Conservation (phyloP, 1,139 yeast species). For the Yamadazyma buinensis region DNA sequence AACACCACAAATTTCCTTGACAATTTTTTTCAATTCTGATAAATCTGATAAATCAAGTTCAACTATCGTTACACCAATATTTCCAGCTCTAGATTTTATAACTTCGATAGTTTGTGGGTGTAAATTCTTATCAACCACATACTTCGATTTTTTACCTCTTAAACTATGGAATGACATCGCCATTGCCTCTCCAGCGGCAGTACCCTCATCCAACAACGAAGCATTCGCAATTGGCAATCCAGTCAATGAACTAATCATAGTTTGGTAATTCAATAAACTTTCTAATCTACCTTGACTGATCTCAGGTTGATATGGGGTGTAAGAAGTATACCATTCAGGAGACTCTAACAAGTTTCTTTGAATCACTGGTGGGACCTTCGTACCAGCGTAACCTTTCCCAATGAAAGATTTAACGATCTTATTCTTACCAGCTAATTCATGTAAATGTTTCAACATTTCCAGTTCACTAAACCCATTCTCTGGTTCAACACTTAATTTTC, state of each 20-base stretch:
- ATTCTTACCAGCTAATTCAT: conserved; percentile 71
- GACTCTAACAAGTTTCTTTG: conserved; percentile 88
- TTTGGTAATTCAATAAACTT: conserved; percentile 85
- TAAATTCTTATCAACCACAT: conserved; percentile 69
- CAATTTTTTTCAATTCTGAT: conserved; percentile 30
- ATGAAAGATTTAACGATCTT: conserved; percentile 68
- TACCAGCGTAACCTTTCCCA: conserved; percentile 94
- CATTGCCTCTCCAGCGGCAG: conserved; percentile 99
- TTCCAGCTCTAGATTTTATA: conserved; percentile 71
- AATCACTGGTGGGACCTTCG: conserved; percentile 85
- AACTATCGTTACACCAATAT: conserved; percentile 64
- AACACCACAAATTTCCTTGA: conserved; percentile 65
- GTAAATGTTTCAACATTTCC: conserved; percentile 69
- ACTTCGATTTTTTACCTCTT: conserved; percentile 64
- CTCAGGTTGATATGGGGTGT: conserved; percentile 98
- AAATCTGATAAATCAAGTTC: conserved; percentile 53
- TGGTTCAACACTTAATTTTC: conserved; percentile 63
- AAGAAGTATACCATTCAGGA: conserved; percentile 98
- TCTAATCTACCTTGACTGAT: conserved; percentile 95
- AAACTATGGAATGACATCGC: conserved; percentile 68
- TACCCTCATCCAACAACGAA: conserved; percentile 90
- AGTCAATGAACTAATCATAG: conserved; percentile 82
- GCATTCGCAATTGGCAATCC: conserved; percentile 94
- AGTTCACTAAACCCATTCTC: conserved; percentile 74
- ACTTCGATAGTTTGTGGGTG: conserved; percentile 88